Evolutionary conservation across 2,329 filamentous ascomycete genomes (phyloP), one percentile per base, ranked within the genome.

Genomic region (Stachybotrys chlorohalonatus): DNA sequence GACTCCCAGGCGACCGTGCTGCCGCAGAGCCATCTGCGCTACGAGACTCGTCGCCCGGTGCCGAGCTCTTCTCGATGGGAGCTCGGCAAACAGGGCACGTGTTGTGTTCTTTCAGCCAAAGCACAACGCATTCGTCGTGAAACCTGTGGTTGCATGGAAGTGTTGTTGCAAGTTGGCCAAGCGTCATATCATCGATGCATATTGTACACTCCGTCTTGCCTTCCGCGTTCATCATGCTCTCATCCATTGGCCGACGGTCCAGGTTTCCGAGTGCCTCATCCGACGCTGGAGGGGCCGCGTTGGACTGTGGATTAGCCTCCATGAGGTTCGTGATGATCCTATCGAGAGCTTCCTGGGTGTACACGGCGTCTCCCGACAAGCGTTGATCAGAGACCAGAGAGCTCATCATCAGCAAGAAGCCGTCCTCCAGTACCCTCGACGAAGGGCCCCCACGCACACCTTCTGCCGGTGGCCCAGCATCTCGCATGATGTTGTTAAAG

Each of bases 121-220:
- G 77, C 30, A 84, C 79, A 39, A 94, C 88, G 63, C 93, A 97
- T 31, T 82, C 76, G 55, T 86, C 85, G 65, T 96, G 93, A 68
- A 96, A 97, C 90, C 90, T 96, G 66, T 99, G 94, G 56, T 84
- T 87, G 72, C 94, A 99, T 0, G 91, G 91, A 52, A 99, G 72
- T 49, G 86, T 80, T 0, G 88, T 82, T 6, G 93, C 89, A 66
- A 89, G 84, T 32, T 89, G 84, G 11, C 84, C 87, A 42, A 88
- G 66, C 31, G 82, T 78, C 58, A 95, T 86, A 31, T 89, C 82
- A 54, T 96, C 91, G 75, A 97, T 95, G 71, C 94, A 99, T 56
- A 99, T 96, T 42, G 89, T 92, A 69, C 94, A 99, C 65, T 96
- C 92, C 47, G 84, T 86, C 55, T 87, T 89, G 7, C 80, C 81